Conservation (phyloP, 1,284 basidiomycete species). For the Xerocomus amazonicus region DNA sequence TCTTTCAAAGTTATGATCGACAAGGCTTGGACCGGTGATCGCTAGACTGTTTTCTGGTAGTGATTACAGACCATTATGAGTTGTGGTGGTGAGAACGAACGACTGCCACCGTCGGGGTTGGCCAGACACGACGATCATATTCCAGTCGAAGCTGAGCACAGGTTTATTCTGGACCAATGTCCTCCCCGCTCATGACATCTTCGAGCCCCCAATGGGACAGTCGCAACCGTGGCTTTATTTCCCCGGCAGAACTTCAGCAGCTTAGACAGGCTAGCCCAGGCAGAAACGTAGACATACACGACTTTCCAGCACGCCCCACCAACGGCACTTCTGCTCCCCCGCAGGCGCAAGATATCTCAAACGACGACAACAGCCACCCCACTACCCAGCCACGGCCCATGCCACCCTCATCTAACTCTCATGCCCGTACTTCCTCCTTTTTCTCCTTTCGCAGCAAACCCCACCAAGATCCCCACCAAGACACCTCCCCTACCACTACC, state of each 20-base stretch:
- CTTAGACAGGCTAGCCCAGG: conserved; percentile 35
- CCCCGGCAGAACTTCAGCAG: conserved; percentile 47
- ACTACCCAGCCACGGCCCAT: conserved; percentile 23
- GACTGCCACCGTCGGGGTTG: not conserved
- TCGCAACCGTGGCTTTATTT: conserved; percentile 47
- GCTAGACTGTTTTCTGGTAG: too few species aligned
- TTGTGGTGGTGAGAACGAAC: conserved; percentile 4
- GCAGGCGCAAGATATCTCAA: conserved; percentile 18
- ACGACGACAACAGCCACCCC: conserved; percentile 21
- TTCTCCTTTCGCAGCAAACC: conserved; percentile 39
- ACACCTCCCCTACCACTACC: conserved; percentile 4
- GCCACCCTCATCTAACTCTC: conserved; percentile 24
- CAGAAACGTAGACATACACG: conserved; percentile 31
- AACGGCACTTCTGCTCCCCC: conserved; percentile 14
- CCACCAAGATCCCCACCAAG: conserved; percentile 21
- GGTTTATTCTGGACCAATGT: conserved; percentile 6
- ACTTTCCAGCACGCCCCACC: conserved; percentile 31
- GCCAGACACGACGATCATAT: not conserved
- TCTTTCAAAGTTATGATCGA: too few species aligned
- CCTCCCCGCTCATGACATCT: conserved; percentile 22
- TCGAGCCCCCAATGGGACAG: conserved; percentile 47
- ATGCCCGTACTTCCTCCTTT: conserved; percentile 40
- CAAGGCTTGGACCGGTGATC: too few species aligned
- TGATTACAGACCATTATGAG: not conserved
- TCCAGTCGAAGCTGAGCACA: too few species aligned